Conservation (phyloP, 768 basidiomycete genomes). For the Psilocybe tampanensis region DNA sequence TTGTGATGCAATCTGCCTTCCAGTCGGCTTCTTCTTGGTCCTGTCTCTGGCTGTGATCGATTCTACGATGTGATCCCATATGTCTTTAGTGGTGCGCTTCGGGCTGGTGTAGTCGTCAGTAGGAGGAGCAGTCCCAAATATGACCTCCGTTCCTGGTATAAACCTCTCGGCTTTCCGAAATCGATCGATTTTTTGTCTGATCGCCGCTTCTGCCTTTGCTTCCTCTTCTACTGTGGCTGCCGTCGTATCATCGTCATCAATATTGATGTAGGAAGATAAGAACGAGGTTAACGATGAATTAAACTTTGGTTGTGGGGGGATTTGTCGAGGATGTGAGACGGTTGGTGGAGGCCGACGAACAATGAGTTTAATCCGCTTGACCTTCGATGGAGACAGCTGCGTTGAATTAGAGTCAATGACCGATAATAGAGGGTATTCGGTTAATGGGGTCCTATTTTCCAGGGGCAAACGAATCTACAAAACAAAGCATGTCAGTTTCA, state of each 20-base stretch:
- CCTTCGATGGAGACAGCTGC: constrained; percentile 17
- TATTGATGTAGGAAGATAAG: constrained; percentile 61
- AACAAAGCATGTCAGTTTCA: background rate
- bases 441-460: background rate
- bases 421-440: background rate
- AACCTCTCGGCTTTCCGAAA: constrained; percentile 41
- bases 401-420: background rate
- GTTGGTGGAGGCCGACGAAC: constrained; percentile 64
- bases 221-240: constrained; percentile 37
- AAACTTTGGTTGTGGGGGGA: constrained; percentile 53
- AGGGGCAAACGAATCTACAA: constrained; percentile 6
- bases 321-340: constrained; percentile 69
- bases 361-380: constrained; percentile 69
- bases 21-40: constrained; percentile 30
- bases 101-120: constrained; percentile 28
- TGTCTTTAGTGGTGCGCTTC: constrained; percentile 41
- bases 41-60: constrained; percentile 35
- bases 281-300: constrained; percentile 56
- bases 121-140: constrained; percentile 31
- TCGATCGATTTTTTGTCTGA: constrained; percentile 34
- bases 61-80: constrained; percentile 63
- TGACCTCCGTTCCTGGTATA: constrained; percentile 37
- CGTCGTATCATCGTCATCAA: constrained; percentile 40
- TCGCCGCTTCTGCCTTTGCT: constrained; percentile 31
- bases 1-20: constrained; percentile 46